Base-by-base conservation (phyloP, 2,329 filamentous ascomycete genomes). In the Chalaropsis thielavioides region DNA sequence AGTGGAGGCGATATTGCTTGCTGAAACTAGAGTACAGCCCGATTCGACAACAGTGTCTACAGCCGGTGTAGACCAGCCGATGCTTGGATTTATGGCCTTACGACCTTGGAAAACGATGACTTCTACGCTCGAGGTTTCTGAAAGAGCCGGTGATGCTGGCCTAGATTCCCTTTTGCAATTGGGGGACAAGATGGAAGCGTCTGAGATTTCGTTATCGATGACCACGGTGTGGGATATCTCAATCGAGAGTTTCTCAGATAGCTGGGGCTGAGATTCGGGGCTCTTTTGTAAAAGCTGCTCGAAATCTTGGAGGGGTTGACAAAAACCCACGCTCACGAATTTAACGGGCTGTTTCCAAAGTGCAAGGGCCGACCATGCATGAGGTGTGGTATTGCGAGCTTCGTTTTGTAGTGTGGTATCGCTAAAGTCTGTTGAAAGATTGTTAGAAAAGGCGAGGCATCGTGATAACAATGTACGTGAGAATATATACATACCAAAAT, bases 21-120 rank as follows among this genome's bases (percentile, higher is more conserved):
- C 19, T 24, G 49, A n/a, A 27, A 27, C 7, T 44, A 19, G 35
- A 13, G 62, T 15, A 64, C 2, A 2, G 19, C 27, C 43, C 35
- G 60, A 49, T 35, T 13, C 24, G 19, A 17, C 15, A 40, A 24
- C n/a, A 44, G 10, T n/a, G 22, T 31, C 43, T 24, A 3, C 19
- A n/a, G n/a, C 17, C 4, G 8, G 60, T 27, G 22, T 22, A 13
- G 22, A 22, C 35, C 35, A 1, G 35, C 1, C 10, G 35, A 38
- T 8, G 35, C 35, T 8, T 10, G 35, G 27, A 6, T 10, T 44
- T 61, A 22, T 38, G 4, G 72, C 70, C 69, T 75, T 74, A 64
- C 84, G 78, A 46, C 84, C 84, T 66, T 77, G 80, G 71, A 89
- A 90, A 0, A 89, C 70, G 59, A 91, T 84, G 4, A 90, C 77